A percentile compares a stretch with the other conserved stretches of the same genome.
These are phyloP conservation scores for Cladophialophora exuberans DNA, from an alignment of 2,329 filamentous ascomycete genomes.

Conservation along the genomic window DNA sequence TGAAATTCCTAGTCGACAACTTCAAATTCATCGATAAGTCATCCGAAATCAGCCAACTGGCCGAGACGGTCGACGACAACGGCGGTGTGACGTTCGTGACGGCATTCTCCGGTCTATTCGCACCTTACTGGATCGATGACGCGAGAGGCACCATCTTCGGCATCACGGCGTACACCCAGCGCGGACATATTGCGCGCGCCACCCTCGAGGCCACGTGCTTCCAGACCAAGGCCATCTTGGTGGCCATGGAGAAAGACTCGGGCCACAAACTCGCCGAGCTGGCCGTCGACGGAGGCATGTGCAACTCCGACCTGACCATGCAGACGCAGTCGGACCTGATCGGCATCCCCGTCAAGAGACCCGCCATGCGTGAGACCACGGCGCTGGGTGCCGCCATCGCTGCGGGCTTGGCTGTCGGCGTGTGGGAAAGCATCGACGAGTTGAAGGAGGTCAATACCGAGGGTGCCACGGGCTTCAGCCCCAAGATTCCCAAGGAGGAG, in stretches of 20 bases:
- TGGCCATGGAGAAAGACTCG: slow-evolving; percentile 88
- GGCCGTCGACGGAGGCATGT: slow-evolving; percentile 87
- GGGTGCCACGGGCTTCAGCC: slow-evolving; percentile 71
- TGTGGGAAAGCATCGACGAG: slow-evolving; percentile 77
- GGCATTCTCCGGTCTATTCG: slow-evolving; percentile 87
- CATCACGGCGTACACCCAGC: slow-evolving; percentile 81
- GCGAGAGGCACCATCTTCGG: slow-evolving; percentile 87
- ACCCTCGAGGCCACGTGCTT: slow-evolving; percentile 91
- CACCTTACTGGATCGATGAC: slow-evolving; percentile 94
- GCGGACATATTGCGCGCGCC: slow-evolving; percentile 83
- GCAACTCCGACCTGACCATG: slow-evolving; percentile 87
- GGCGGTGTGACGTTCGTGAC: slow-evolving; percentile 87
- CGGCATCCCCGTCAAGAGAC: slow-evolving; percentile 79
- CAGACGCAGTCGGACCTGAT: slow-evolving; percentile 82
- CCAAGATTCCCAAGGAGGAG: slow-evolving; percentile 62
- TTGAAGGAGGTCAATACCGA: slow-evolving; percentile 72
- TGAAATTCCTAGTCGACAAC: slow-evolving; percentile 74
- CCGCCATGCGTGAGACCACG: slow-evolving; percentile 88
- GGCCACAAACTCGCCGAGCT: slow-evolving; percentile 73
- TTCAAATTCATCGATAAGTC: slow-evolving; percentile 65
- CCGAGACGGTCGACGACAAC: slow-evolving; percentile 70
- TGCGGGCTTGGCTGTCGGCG: slow-evolving; percentile 78
- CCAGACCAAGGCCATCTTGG: slow-evolving; percentile 88
- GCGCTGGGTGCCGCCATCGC: slow-evolving; percentile 86
- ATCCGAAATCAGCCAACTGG: slow-evolving; percentile 66